These are phyloP conservation scores for Curvularia sp. DNA, from an alignment of 2,329 filamentous ascomycete genomes.

Conservation along the genomic window DNA sequence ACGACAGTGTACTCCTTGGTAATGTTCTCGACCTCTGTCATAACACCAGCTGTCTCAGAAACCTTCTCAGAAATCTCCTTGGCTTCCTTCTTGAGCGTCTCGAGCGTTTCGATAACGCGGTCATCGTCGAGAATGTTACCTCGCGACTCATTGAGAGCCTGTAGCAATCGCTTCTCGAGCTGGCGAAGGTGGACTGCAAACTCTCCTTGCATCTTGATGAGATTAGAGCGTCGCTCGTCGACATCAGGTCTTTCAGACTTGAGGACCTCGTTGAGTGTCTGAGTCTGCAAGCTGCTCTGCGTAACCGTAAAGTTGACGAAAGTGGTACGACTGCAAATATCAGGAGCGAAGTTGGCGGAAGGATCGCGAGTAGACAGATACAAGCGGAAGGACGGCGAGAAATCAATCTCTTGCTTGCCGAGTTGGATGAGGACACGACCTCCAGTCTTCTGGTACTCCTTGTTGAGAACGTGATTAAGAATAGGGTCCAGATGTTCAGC, in stretches of 20 bases:
- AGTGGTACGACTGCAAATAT: slow-evolving; percentile 97
- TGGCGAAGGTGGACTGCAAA: slow-evolving; percentile 98
- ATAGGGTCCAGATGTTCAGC: slow-evolving; percentile 97
- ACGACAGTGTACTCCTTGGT: slow-evolving; percentile 94
- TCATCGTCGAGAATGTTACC: slow-evolving; percentile 99
- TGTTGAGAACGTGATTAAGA: slow-evolving; percentile 97
- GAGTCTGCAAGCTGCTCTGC: slow-evolving; percentile 96
- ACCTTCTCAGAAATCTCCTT: slow-evolving; percentile 97
- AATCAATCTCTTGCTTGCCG: slow-evolving; percentile 98
- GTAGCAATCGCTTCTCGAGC: slow-evolving; percentile 89
- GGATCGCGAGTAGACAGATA: slow-evolving; percentile 96
- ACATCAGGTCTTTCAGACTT: slow-evolving; percentile 98
- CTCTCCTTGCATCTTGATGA: slow-evolving; percentile 98
- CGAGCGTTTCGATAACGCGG: slow-evolving; percentile 95
- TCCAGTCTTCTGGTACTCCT: slow-evolving; percentile 98
- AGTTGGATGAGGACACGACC: slow-evolving; percentile 98
- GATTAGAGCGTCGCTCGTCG: slow-evolving; percentile 92
- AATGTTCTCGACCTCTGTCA: slow-evolving; percentile 96
- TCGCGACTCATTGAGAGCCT: slow-evolving; percentile 94
- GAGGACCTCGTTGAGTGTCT: slow-evolving; percentile 95
- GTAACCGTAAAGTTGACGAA: slow-evolving; percentile 99
- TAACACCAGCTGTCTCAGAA: slow-evolving; percentile 94
- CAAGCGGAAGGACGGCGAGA: slow-evolving; percentile 93
- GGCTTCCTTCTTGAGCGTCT: slow-evolving; percentile 97
- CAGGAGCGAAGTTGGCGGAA: slow-evolving; percentile 91